phyloP scores from a whole-genome alignment of 108 stramenopile genomes.

The Pinguiococcus pyrenoidosus region DNA sequence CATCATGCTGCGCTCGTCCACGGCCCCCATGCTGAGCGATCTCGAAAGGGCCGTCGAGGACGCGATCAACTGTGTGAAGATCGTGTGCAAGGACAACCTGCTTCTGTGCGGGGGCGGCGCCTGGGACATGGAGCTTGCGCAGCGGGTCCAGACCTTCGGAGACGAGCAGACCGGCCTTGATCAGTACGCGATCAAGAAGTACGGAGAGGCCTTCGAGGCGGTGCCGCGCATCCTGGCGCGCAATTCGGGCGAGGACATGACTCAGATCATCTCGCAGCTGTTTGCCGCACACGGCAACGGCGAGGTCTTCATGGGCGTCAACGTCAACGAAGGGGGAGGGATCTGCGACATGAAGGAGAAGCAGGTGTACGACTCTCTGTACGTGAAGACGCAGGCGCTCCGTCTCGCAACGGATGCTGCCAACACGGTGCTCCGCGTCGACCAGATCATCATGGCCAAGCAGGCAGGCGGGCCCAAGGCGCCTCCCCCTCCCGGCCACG shows the following conservation, averaged over 20 bases:
- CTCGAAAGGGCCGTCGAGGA: constrained; percentile 90
- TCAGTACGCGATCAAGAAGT: constrained; percentile 93
- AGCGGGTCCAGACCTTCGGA: constrained; percentile 57
- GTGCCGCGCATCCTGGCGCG: constrained; percentile 86
- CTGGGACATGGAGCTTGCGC: constrained; percentile 76
- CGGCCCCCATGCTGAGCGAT: constrained; percentile 76
- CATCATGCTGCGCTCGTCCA: constrained; percentile 81
- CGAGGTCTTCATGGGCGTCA: constrained; percentile 58
- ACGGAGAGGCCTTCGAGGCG: constrained; percentile 89
- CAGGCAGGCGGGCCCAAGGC: constrained; percentile 82
- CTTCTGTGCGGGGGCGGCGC: constrained; percentile 87
- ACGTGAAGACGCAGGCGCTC: constrained; percentile 71
- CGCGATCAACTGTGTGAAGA: constrained; percentile 73
- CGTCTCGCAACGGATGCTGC: constrained; percentile 87
- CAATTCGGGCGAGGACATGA: constrained; percentile 83
- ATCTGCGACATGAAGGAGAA: constrained; percentile 36
- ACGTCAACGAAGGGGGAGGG: constrained; percentile 47
- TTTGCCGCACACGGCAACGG: constrained; percentile 76
- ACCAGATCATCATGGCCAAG: constrained; percentile 99
- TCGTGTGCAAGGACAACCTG: constrained; percentile 70
- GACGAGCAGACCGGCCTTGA: constrained; percentile 75
- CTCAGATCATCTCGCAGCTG: constrained; percentile 60
- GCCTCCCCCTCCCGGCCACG: too few relatives aligned
- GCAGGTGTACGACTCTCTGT: constrained; percentile 58
- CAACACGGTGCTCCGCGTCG: constrained; percentile 83